Base-by-base conservation (phyloP, 129 eudicot genomes). In the Centrapalus pauciflorus region DNA sequence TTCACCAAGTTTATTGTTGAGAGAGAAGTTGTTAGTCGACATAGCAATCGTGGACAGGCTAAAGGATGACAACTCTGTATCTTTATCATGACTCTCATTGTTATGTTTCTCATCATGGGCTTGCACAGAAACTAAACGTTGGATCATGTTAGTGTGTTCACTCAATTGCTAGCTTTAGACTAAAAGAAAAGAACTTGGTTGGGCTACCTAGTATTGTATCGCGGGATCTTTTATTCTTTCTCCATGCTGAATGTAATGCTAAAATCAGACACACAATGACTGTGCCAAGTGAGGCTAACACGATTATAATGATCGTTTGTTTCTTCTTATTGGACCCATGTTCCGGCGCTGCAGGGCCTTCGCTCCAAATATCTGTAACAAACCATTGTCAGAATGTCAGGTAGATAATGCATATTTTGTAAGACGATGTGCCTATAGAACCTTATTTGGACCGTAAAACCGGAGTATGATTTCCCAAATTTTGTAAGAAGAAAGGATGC, bases 1-100 rank as follows among this genome's bases (percentile, higher is more conserved):
- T 60, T 75, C 55, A 6, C 74, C 74, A n/a, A 73, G 72, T 60
- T 73, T 73, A 64, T 73, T 73, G 33, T 41, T 20, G 30, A 2
- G 8, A 38, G 65, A 54, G 26, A 73, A 73, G 66, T 73, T 63
- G 65, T 64, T 54, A 14, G 78, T 73, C 12, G 72, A 30, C 55
- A 28, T 64, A 1, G 60, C 66, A 27, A 64, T 64, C 56, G 9
- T 20, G 17, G 78, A 35, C 3, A 64, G 7, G 72, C 78, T 55
- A 73, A 64, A 65, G 8, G 58, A 21, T 1, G 50, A 30, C 71
- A 73, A 24, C 48, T 65, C 72, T 64, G 64, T 29, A 43, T 41
- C 72, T n/a, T 64, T 57, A 16, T 73, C 38, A 1, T 23, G 14
- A 10, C 38, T 46, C 33, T 70, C 67, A 46, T 30, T 46, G 35